Evolutionary conservation across 805 yeast genomes (phyloP).

Genomic region (Zygosaccharomyces pseudorouxii): DNA sequence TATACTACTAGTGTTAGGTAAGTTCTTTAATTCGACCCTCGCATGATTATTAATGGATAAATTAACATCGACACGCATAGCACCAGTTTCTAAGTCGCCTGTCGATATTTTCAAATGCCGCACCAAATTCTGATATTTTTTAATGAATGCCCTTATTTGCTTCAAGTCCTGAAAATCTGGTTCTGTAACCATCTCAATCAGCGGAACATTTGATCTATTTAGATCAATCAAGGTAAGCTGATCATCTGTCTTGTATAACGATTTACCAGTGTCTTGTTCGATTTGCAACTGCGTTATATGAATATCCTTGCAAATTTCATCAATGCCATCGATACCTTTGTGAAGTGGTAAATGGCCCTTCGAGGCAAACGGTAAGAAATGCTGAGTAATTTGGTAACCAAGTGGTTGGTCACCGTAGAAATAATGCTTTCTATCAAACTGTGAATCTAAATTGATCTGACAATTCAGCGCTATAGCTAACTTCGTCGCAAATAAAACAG

Average conservation of each 20-base stretch:
- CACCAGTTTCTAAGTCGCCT: conserved; percentile 92
- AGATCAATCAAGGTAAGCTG: conserved; percentile 55
- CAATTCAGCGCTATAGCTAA: conserved; percentile 70
- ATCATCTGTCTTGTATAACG: conserved; percentile 45
- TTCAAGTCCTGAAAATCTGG: conserved; percentile 72
- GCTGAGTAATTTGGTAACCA: conserved; percentile 95
- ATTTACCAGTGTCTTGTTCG: conserved; percentile 93
- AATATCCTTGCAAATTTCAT: conserved; percentile 43
- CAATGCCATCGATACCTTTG: conserved; percentile 50
- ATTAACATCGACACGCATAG: conserved; percentile 92
- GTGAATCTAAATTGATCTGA: conserved; percentile 48
- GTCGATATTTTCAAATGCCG: conserved; percentile 68
- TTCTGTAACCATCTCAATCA: conserved; percentile 85
- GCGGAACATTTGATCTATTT: conserved; percentile 80
- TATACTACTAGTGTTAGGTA: conserved; percentile 80
- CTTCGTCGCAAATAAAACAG: conserved; percentile 61
- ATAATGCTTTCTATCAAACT: conserved; percentile 92
- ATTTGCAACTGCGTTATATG: conserved; percentile 77
- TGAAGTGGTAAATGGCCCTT: conserved; percentile 55
- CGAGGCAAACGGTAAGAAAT: conserved; percentile 69
- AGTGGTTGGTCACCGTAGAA: conserved; percentile 95
- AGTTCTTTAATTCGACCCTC: conserved; percentile 84
- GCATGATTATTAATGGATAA: conserved; percentile 69
- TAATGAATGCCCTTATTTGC: conserved; percentile 73
- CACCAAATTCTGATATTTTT: conserved; percentile 70